A percentile compares a stretch with the other conserved stretches of the same genome.
These are phyloP conservation scores for Diaporthe eres DNA, from an alignment of 2,329 filamentous ascomycete genomes.

Conservation along the genomic window DNA sequence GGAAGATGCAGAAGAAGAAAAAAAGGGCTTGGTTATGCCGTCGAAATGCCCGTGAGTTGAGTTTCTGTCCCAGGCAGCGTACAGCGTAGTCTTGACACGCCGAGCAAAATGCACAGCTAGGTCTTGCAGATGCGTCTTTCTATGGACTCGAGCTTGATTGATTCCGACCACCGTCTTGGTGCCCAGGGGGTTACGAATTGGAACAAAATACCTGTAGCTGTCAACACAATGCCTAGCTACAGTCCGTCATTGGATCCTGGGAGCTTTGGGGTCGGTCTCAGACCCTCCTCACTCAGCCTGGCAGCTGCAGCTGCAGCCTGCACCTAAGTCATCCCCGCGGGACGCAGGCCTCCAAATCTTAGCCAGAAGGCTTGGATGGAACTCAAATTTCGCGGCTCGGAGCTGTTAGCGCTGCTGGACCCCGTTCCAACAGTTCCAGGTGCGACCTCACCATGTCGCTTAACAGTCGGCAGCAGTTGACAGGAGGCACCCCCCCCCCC, in stretches of 20 bases:
- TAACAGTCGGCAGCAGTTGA: slow-evolving; percentile 2
- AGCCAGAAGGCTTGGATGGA: slow-evolving; percentile 30
- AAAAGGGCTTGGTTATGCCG: not conserved
- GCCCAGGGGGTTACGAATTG: not conserved
- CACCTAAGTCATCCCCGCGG: slow-evolving; percentile 6
- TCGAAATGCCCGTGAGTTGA: not conserved
- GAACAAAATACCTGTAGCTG: not conserved
- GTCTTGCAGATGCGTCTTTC: not conserved
- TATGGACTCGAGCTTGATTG: not conserved
- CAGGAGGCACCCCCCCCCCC: not conserved
- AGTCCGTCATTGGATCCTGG: not conserved
- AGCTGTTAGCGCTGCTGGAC: slow-evolving; percentile 3
- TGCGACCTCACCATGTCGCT: slow-evolving; percentile 15
- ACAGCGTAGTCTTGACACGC: not conserved
- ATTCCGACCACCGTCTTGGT: not conserved
- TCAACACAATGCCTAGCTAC: not conserved
- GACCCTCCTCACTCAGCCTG: not conserved
- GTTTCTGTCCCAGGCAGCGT: not conserved
- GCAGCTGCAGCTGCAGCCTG: not conserved
- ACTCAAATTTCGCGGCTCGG: slow-evolving; percentile 26
- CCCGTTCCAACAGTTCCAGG: not conserved
- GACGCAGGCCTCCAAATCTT: slow-evolving; percentile 28
- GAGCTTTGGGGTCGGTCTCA: not conserved
- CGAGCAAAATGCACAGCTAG: not conserved
- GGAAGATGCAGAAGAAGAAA: too few relatives aligned